phyloP scores from a whole-genome alignment of 352 stramenopile genomes.

The Globisporangium lucens region DNA sequence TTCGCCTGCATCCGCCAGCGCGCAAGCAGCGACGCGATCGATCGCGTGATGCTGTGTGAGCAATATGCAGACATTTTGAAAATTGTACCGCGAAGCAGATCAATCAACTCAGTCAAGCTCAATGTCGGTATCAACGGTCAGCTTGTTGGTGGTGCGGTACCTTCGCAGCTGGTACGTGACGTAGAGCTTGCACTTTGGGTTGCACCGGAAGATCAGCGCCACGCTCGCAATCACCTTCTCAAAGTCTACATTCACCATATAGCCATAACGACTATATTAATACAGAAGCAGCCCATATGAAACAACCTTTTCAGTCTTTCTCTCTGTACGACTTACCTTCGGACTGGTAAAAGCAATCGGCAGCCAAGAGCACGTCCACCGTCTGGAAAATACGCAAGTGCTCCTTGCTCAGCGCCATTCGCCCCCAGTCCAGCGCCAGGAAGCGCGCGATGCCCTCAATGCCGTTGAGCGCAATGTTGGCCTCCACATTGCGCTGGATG shows the following conservation, averaged over 20 bases:
- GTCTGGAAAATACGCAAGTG: constrained; percentile 26
- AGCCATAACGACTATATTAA: background rate
- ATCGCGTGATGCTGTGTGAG: constrained; percentile 38
- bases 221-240: constrained; percentile 67
- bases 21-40: constrained; percentile 49
- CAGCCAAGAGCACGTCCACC: constrained; percentile 51
- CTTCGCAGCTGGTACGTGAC: constrained; percentile 69
- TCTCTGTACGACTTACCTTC: constrained; percentile 29
- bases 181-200: constrained; percentile 38
- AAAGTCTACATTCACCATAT: constrained; percentile 36
- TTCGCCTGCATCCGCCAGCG: constrained; percentile 44
- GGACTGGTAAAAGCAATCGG: constrained; percentile 72
- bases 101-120: background rate
- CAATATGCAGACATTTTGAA: background rate
- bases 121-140: background rate
- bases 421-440: constrained; percentile 48
- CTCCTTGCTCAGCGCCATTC: constrained; percentile 27
- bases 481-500: constrained; percentile 45
- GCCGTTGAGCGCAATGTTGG: constrained; percentile 51
- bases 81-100: background rate
- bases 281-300: background rate
- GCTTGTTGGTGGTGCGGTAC: constrained; percentile 4
- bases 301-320: background rate
- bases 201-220: constrained; percentile 58
- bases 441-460: constrained; percentile 33